phyloP scores from a whole-genome alignment of 257 asterid species.

The Pogostemon cablin region DNA sequence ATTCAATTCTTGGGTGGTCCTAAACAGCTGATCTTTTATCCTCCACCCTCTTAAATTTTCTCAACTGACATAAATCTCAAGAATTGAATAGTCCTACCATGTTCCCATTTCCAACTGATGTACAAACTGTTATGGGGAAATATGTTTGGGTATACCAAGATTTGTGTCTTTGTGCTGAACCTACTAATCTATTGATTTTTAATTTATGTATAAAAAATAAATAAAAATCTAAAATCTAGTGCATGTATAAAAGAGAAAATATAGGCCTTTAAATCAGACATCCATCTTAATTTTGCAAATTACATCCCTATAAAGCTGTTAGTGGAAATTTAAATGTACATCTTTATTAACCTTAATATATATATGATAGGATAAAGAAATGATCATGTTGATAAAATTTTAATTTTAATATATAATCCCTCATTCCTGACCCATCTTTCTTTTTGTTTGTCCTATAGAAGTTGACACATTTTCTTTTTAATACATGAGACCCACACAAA shows the following conservation, averaged over 20 bases:
- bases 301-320: background rate
- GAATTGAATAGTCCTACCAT: constrained; percentile 21
- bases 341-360: no score
- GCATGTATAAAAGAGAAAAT: background rate
- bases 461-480: no score
- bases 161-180: constrained; percentile 13
- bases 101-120: constrained; percentile 8
- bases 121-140: background rate
- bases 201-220: background rate
- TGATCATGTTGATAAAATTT: no score
- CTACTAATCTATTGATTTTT: background rate
- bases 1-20: constrained; percentile 31
- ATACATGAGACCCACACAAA: no score
- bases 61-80: constrained; percentile 29
- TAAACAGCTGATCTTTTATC: constrained; percentile 1
- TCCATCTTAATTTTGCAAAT: background rate
- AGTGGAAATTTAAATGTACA: background rate
- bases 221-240: background rate
- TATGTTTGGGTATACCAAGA: constrained; percentile 1
- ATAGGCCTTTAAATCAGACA: background rate
- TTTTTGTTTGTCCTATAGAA: no score
- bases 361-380: no score
- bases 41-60: constrained; percentile 22
- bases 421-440: no score
- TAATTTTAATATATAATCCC: no score